Percentiles rank a stretch among this genome's conserved stretches.
These are phyloP conservation scores for Fusarium agapanthi DNA, from an alignment of 2,329 filamentous ascomycete species.

Conservation along the genomic window DNA sequence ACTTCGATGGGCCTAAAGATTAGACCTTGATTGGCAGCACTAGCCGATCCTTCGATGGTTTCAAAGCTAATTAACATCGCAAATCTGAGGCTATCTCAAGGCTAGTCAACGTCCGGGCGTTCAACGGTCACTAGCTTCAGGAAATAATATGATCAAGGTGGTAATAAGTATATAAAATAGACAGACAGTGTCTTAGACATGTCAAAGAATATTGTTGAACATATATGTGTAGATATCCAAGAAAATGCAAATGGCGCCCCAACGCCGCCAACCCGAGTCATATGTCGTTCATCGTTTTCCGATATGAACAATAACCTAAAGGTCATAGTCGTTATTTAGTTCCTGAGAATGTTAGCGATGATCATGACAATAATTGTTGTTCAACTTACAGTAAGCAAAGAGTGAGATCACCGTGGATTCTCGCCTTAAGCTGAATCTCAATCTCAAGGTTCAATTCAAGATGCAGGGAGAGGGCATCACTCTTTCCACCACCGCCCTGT, in stretches of 20 bases:
- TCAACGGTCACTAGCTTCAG: slow-evolving; percentile 4
- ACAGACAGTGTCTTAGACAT: slow-evolving; percentile 3
- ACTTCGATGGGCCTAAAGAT: background rate
- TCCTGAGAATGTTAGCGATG: slow-evolving; percentile 8
- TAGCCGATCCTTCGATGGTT: slow-evolving; percentile 3
- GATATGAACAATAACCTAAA: background rate
- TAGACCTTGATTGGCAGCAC: background rate
- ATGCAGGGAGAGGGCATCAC: slow-evolving; percentile 66
- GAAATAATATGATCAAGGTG: background rate
- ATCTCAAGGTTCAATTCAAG: slow-evolving; percentile 84
- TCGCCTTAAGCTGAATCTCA: slow-evolving; percentile 85
- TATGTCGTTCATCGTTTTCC: slow-evolving; percentile 8
- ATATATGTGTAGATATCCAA: slow-evolving; percentile 1
- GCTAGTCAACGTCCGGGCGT: slow-evolving; percentile 1
- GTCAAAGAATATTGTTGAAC: slow-evolving; percentile 10
- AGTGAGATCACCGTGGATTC: slow-evolving; percentile 85
- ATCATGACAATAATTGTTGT: background rate
- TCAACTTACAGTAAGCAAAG: slow-evolving; percentile 69
- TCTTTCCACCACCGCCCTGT: slow-evolving; percentile 34
- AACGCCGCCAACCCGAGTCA: slow-evolving; percentile 21
- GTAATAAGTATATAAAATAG: slow-evolving; percentile 24
- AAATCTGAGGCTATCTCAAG: slow-evolving; percentile 1
- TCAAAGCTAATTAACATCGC: slow-evolving; percentile 9
- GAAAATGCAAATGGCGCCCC: slow-evolving; percentile 11
- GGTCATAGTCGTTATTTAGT: slow-evolving; percentile 12